Conservation (phyloP, 1,284 basidiomycete species). For the Lignosus rhinocerotis region DNA sequence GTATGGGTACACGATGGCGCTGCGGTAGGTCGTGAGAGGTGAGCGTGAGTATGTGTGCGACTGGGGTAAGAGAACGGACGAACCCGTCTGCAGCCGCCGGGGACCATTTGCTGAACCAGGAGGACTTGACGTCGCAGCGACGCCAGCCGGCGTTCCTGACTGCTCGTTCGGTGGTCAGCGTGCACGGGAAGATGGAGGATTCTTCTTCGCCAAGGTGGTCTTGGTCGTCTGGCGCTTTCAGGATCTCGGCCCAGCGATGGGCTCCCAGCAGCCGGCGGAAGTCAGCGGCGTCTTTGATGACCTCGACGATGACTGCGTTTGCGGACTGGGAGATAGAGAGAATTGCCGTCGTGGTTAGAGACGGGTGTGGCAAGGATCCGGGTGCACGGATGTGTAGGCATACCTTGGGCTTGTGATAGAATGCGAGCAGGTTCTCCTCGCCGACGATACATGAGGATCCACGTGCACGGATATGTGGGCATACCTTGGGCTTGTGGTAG, state of each 20-base stretch:
- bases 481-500: slow-evolving; percentile 63
- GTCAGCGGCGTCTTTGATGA: slow-evolving; percentile 41
- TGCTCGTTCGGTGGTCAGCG: slow-evolving; percentile 43
- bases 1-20: slow-evolving; percentile 50
- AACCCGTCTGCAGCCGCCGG: slow-evolving; percentile 33
- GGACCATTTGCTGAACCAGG: slow-evolving; percentile 57
- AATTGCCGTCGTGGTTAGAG: background rate
- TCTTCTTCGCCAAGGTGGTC: slow-evolving; percentile 24
- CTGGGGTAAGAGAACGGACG: slow-evolving; percentile 28
- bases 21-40: slow-evolving; percentile 17
- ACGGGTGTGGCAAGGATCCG: background rate
- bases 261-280: slow-evolving; percentile 57
- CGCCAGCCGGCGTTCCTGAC: slow-evolving; percentile 64
- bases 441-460: slow-evolving; percentile 54
- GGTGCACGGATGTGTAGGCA: too few species aligned
- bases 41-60: background rate
- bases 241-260: slow-evolving; percentile 61
- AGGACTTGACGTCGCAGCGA: slow-evolving; percentile 47
- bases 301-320: slow-evolving; percentile 66
- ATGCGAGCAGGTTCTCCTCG: slow-evolving; percentile 46
- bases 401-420: slow-evolving; percentile 67
- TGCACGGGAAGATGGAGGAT: slow-evolving; percentile 55
- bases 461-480: too few species aligned
- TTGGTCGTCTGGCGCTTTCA: slow-evolving; percentile 44
- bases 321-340: slow-evolving; percentile 43